Evolutionary conservation across 1,284 basidiomycete genomes (phyloP).

Genomic region (Microstroma glucosiphilum): DNA sequence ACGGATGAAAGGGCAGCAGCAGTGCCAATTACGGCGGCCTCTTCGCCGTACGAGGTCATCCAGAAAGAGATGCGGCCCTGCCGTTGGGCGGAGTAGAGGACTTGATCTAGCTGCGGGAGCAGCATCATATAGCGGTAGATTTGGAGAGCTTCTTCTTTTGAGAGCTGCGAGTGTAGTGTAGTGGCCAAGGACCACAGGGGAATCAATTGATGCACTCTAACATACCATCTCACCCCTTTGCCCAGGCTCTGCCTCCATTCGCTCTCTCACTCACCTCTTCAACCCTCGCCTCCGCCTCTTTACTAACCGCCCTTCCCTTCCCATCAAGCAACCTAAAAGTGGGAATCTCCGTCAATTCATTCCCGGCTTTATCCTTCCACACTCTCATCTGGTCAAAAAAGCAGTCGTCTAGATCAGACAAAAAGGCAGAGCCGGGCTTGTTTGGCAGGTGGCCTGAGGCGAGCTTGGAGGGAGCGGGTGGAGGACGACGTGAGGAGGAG

Average conservation of each 20-base stretch:
- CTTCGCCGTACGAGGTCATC: constrained; percentile 71
- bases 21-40: constrained; percentile 82
- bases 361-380: constrained; percentile 21
- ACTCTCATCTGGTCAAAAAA: constrained; percentile 34
- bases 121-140: constrained; percentile 51
- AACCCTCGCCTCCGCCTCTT: constrained; percentile 33
- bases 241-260: background rate
- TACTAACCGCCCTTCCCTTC: constrained; percentile 28
- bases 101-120: constrained; percentile 75
- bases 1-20: constrained; percentile 74
- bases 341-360: constrained; percentile 29
- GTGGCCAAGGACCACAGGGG: background rate
- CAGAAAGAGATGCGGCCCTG: constrained; percentile 93
- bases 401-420: constrained; percentile 34
- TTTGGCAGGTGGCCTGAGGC: constrained; percentile 29
- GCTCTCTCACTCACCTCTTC: constrained; percentile 14
- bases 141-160: constrained; percentile 29
- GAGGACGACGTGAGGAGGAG: background rate
- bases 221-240: background rate
- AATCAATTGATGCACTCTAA: background rate
- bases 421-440: constrained; percentile 33
- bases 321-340: constrained; percentile 39
- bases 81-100: constrained; percentile 83
- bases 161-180: constrained; percentile 14
- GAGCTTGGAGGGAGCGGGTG: background rate